Conservation (phyloP, 2,329 filamentous ascomycete species). For the Neurospora sp. region DNA sequence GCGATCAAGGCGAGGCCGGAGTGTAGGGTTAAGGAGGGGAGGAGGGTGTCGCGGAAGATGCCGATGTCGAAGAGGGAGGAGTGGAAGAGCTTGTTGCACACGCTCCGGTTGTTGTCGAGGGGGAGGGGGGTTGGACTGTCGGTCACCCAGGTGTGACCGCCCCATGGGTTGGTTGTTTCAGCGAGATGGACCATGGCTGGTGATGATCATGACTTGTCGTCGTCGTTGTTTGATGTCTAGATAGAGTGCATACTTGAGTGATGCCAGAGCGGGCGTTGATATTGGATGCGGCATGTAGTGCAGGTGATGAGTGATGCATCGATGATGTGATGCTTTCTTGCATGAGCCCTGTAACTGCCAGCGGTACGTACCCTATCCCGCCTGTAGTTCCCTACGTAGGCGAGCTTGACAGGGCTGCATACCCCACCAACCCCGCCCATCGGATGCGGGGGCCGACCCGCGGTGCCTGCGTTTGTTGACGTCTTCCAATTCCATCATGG, state of each 20-base stretch:
- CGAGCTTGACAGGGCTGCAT: neutral
- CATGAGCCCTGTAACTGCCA: neutral
- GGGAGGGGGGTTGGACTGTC: neutral
- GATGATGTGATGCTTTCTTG: neutral
- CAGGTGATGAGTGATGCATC: neutral
- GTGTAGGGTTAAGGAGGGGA: slow-evolving; percentile 45
- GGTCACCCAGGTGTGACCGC: slow-evolving; percentile 1
- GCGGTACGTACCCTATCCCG: neutral
- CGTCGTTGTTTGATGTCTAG: neutral
- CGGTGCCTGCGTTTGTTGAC: neutral
- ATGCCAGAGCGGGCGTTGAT: neutral
- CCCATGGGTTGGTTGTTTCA: slow-evolving; percentile 8
- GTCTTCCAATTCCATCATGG: neutral
- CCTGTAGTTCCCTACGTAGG: neutral
- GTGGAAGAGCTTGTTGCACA: neutral
- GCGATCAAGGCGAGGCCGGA: slow-evolving; percentile 40
- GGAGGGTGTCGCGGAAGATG: slow-evolving; percentile 41
- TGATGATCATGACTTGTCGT: neutral
- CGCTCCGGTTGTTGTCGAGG: neutral
- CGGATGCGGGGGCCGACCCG: neutral
- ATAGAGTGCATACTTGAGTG: neutral
- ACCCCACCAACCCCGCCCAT: neutral
- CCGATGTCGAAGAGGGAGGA: slow-evolving; percentile 27
- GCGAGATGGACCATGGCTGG: neutral
- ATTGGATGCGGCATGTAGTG: neutral